Percentiles rank a stretch among this genome's conserved stretches.
Conservation (phyloP, 495 filamentous ascomycete genomes). For the Penicillium pulvis region DNA sequence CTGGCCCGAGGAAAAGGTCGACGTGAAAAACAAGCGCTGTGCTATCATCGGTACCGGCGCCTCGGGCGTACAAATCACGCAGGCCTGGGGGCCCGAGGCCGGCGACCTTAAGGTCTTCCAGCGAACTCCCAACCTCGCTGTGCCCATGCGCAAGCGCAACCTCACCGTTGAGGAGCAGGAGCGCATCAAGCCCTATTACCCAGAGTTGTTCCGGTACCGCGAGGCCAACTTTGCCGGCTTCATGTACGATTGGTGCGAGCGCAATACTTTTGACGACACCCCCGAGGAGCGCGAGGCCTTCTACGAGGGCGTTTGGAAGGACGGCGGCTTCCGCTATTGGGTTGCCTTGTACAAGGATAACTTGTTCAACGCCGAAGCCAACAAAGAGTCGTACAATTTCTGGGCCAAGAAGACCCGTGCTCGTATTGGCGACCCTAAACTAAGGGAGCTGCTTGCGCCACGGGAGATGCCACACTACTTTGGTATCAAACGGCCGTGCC, state of each 20-base stretch:
- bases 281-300: conserved; percentile 4
- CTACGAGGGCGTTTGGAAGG: conserved; percentile 7
- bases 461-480: conserved; percentile 51
- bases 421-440: conserved; percentile 49
- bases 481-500: conserved; percentile 56
- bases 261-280: conserved; percentile 4
- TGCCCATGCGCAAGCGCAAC: conserved; percentile 49
- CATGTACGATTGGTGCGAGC: background rate
- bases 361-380: conserved; percentile 1
- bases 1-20: conserved; percentile 56
- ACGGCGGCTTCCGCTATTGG: conserved; percentile 14
- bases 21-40: conserved; percentile 51
- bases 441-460: conserved; percentile 55
- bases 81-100: conserved; percentile 48
- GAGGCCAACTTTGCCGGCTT: conserved; percentile 1
- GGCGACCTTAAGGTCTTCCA: conserved; percentile 51
- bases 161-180: background rate
- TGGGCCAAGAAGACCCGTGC: conserved; percentile 44
- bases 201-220: background rate
- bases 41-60: conserved; percentile 64
- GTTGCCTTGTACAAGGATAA: background rate
- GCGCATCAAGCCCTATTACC: background rate
- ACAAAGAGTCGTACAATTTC: conserved; percentile 7
- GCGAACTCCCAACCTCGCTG: conserved; percentile 54
- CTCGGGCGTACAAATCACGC: conserved; percentile 58